These are phyloP conservation scores for Penicillium capsulatum DNA, from an alignment of 2,329 filamentous ascomycete species.

Conservation along the genomic window DNA sequence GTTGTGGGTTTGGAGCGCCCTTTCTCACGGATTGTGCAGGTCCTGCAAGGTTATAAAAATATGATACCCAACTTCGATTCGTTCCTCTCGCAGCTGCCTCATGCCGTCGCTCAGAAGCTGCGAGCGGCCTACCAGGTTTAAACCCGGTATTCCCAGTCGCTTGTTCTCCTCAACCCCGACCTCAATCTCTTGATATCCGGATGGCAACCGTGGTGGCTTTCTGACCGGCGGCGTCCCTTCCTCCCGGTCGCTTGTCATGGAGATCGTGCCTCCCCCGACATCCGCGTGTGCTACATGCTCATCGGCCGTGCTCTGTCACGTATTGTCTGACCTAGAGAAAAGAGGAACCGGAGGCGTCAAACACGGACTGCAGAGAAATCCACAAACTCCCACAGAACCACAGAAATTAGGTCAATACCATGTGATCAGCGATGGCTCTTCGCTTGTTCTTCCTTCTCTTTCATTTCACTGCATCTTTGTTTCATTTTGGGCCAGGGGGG, in stretches of 20 bases:
- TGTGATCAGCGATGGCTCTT: no score
- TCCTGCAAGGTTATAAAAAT: slow-evolving; percentile 46
- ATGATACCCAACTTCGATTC: slow-evolving; percentile 47
- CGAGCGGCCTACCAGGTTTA: slow-evolving; percentile 43
- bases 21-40: slow-evolving; percentile 23
- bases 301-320: no score
- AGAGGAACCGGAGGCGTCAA: no score
- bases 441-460: no score
- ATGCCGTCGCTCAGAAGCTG: slow-evolving; percentile 40
- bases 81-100: slow-evolving; percentile 43
- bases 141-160: slow-evolving; percentile 6
- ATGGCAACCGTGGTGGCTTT: slow-evolving; percentile 1
- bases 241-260: background rate
- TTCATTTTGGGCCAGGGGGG: no score
- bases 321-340: no score
- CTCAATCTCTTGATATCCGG: background rate
- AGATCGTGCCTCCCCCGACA: no score
- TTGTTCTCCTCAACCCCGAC: slow-evolving; percentile 1
- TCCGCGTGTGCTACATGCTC: no score
- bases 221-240: slow-evolving; percentile 3
- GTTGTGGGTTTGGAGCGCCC: background rate
- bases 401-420: no score
- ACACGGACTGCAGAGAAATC: no score
- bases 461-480: no score
- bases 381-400: no score